Conservation (phyloP, 768 basidiomycete species). For the Tricholoma matsutake region DNA sequence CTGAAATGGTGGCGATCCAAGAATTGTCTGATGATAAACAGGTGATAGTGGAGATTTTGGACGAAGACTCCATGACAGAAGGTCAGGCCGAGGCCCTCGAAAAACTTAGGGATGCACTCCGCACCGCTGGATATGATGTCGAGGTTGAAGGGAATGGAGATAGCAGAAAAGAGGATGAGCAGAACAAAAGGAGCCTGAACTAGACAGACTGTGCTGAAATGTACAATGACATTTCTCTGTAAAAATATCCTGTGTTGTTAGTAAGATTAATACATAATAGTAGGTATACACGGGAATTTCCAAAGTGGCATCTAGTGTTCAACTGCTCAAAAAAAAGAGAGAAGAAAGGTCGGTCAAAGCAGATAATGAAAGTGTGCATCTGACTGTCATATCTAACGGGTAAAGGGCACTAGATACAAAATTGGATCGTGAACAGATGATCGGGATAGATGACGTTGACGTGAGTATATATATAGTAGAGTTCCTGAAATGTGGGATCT, state of each 20-base stretch:
- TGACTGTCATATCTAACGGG: slow-evolving; percentile 6
- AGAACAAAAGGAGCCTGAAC: slow-evolving; percentile 12
- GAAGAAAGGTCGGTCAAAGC: no score
- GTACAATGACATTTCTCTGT: slow-evolving; percentile 4
- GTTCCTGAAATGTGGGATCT: slow-evolving; percentile 2
- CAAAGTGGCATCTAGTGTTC: slow-evolving; percentile 3
- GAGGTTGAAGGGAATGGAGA: slow-evolving; percentile 29
- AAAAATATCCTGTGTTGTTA: slow-evolving; percentile 5
- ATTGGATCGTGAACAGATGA: not conserved
- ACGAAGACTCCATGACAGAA: slow-evolving; percentile 39
- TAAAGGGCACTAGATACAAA: slow-evolving; percentile 5
- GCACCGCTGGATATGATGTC: slow-evolving; percentile 52
- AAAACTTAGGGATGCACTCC: slow-evolving; percentile 47
- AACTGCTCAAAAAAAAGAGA: not conserved
- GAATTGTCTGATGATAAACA: slow-evolving; percentile 37
- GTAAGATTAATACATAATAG: not conserved
- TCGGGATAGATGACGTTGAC: not conserved
- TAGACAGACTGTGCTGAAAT: not conserved
- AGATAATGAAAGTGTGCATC: slow-evolving; percentile 3
- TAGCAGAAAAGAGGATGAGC: slow-evolving; percentile 29
- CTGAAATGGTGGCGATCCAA: slow-evolving; percentile 40
- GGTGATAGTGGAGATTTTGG: slow-evolving; percentile 42
- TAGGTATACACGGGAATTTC: not conserved
- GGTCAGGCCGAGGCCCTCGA: slow-evolving; percentile 37
- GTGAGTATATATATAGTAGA: not conserved